A percentile compares a stretch with the other conserved stretches of the same genome.
Conservation (phyloP, 2,329 filamentous ascomycete species). For the Ceratocystis cacaofunesta region DNA sequence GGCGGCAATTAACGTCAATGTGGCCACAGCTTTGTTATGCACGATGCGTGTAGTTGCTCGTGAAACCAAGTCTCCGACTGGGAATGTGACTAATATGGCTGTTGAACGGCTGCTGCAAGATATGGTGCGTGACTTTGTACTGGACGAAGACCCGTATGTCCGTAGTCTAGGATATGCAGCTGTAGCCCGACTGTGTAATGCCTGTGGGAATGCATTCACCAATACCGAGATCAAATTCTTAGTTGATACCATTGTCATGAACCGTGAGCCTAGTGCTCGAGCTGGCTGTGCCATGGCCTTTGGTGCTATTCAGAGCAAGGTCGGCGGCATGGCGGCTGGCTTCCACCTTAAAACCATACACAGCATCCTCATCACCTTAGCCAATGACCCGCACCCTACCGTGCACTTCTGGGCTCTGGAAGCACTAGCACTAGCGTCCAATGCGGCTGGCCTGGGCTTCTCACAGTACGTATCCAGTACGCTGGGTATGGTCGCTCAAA, state of each 20-base stretch:
- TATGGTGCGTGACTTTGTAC: slow-evolving; percentile 53
- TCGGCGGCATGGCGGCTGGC: slow-evolving; percentile 93
- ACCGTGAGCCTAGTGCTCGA: slow-evolving; percentile 81
- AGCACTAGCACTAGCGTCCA: slow-evolving; percentile 69
- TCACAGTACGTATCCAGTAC: slow-evolving; percentile 80
- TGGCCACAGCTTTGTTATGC: slow-evolving; percentile 65
- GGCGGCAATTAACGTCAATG: slow-evolving; percentile 80
- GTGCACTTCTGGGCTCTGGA: slow-evolving; percentile 96
- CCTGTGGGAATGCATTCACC: slow-evolving; percentile 76
- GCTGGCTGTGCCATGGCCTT: slow-evolving; percentile 90
- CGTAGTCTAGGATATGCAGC: slow-evolving; percentile 74
- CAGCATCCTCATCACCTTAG: slow-evolving; percentile 94
- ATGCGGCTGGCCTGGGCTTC: slow-evolving; percentile 85
- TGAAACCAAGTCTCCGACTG: slow-evolving; percentile 58
- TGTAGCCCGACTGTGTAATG: slow-evolving; percentile 68
- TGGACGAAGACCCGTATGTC: slow-evolving; percentile 73
- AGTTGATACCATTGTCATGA: slow-evolving; percentile 85
- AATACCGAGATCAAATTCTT: slow-evolving; percentile 80
- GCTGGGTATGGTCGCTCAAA: slow-evolving; percentile 81
- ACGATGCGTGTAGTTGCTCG: slow-evolving; percentile 72
- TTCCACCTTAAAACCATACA: slow-evolving; percentile 94
- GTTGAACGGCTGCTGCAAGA: slow-evolving; percentile 79
- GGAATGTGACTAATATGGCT: slow-evolving; percentile 56
- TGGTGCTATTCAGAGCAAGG: slow-evolving; percentile 83
- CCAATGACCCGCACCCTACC: slow-evolving; percentile 84